Percentiles rank a stretch among this genome's conserved stretches.
Evolutionary conservation across 2,329 filamentous ascomycete genomes (phyloP).

Genomic region (Arachnopeziza araneosa): DNA sequence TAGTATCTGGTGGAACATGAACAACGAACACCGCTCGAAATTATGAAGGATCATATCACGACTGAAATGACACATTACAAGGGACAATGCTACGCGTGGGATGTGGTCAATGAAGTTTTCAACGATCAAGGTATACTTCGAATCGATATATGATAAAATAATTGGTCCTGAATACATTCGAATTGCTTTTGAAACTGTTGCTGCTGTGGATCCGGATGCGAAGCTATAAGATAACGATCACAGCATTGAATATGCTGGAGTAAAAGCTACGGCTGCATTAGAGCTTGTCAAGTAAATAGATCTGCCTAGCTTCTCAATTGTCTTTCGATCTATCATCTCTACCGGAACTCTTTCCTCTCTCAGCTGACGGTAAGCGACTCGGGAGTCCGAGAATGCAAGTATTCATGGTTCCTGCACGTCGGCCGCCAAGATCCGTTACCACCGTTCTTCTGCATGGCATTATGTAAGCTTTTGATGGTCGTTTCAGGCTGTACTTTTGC

Average conservation of each 20-base stretch:
- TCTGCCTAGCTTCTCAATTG: neutral
- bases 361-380: neutral
- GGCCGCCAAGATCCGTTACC: neutral
- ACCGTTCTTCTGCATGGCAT: neutral
- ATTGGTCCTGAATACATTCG: constrained; percentile 52
- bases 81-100: constrained; percentile 57
- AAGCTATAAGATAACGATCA: constrained; percentile 62
- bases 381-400: neutral
- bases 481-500: neutral
- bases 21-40: constrained; percentile 45
- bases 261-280: constrained; percentile 41
- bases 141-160: constrained; percentile 45
- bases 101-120: constrained; percentile 60
- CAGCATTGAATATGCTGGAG: constrained; percentile 50
- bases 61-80: constrained; percentile 52
- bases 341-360: neutral
- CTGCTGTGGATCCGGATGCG: constrained; percentile 46
- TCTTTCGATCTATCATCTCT: neutral
- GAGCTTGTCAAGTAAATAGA: constrained; percentile 36
- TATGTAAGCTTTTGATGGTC: neutral
- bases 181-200: constrained; percentile 51
- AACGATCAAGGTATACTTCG: constrained; percentile 51
- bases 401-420: neutral
- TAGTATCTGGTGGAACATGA: constrained; percentile 44
- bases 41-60: constrained; percentile 54